Evolutionary conservation across 768 basidiomycete genomes (phyloP).

Genomic region (Trametes punicea): DNA sequence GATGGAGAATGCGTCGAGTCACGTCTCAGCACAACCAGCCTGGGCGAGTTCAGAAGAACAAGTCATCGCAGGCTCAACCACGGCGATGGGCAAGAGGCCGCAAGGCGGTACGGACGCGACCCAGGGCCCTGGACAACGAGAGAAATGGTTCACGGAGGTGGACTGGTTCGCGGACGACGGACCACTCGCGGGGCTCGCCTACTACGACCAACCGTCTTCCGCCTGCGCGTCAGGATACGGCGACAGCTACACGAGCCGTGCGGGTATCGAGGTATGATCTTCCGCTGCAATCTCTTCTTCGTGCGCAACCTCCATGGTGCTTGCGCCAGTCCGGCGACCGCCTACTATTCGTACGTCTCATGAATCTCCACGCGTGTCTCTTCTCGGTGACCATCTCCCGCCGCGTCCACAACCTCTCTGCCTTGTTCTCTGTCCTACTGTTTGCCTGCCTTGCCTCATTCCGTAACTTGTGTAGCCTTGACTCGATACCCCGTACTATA

Average conservation of each 20-base stretch:
- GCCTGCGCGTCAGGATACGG: neutral
- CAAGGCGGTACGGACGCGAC: neutral
- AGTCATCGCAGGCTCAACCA: neutral
- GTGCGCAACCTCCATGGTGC: no score
- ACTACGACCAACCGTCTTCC: neutral
- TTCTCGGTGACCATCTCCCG: no score
- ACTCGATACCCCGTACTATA: no score
- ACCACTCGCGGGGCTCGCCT: neutral
- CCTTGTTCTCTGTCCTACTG: no score
- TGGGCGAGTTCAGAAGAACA: no score
- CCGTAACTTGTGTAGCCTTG: no score
- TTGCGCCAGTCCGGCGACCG: no score
- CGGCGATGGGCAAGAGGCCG: neutral
- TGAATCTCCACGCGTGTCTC: no score
- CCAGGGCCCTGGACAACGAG: neutral
- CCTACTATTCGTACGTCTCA: no score
- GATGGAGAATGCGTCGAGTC: neutral
- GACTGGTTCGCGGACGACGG: constrained; percentile 16
- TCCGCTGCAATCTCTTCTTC: no score
- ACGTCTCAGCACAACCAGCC: neutral
- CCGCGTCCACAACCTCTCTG: no score
- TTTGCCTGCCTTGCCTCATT: no score
- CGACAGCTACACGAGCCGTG: neutral
- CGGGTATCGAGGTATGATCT: neutral
- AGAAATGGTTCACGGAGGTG: constrained; percentile 17